Conservation (phyloP, 495 filamentous ascomycete genomes). For the Aspergillus biplanus region DNA sequence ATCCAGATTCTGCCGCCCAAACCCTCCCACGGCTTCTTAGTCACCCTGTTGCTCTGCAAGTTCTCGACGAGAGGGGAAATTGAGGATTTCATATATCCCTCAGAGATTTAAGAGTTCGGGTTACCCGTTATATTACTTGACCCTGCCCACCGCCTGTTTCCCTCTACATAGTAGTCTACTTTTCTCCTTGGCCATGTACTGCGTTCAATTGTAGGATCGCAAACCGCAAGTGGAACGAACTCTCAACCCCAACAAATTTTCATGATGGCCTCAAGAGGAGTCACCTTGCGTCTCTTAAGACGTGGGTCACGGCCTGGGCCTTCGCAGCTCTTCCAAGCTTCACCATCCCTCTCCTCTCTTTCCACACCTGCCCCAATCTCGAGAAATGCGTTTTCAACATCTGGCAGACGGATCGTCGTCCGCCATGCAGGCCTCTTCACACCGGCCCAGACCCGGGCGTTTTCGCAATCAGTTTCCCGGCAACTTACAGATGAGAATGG, state of each 20-base stretch:
- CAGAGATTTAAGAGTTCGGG: neutral
- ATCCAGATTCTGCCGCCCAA: conserved; percentile 11
- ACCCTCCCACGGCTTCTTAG: conserved; percentile 11
- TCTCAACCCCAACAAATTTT: neutral
- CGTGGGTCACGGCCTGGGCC: conserved; percentile 42
- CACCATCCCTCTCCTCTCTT: conserved; percentile 32
- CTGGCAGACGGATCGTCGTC: conserved; percentile 24
- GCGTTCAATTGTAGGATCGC: conserved; percentile 1
- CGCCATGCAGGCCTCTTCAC: conserved; percentile 32
- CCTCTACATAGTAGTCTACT: neutral
- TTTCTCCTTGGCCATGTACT: conserved; percentile 7
- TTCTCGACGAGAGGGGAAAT: neutral
- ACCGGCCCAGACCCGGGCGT: conserved; percentile 40
- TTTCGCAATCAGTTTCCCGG: conserved; percentile 53
- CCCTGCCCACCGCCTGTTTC: conserved; percentile 1
- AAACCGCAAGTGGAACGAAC: neutral
- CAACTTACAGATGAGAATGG: conserved; percentile 61
- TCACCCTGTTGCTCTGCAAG: conserved; percentile 1
- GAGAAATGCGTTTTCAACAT: conserved; percentile 27
- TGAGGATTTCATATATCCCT: conserved; percentile 1
- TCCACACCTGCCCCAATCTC: conserved; percentile 28
- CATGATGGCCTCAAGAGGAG: conserved; percentile 48
- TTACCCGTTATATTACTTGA: neutral
- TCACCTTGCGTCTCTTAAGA: conserved; percentile 49
- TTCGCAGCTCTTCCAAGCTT: conserved; percentile 33